Base-by-base conservation (phyloP, 1,284 basidiomycete species). In the Cystobasidiaceae sp. region DNA sequence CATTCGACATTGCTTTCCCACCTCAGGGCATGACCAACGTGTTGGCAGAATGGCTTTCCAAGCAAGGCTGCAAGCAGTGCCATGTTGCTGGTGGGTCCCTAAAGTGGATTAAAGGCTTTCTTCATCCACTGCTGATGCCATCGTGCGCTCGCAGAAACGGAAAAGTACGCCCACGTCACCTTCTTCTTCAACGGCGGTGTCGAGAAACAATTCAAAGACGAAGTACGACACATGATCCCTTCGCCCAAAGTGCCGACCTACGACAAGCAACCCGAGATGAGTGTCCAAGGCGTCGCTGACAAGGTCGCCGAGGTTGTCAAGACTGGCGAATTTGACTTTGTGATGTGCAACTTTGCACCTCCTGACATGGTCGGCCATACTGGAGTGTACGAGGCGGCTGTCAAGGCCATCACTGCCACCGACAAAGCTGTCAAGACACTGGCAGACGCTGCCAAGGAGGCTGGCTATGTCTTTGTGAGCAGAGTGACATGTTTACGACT, bases 151-250 rank as follows among this genome's bases (percentile, higher is more conserved):
- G 9, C 72, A 84, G 90, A 93, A 77, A 93, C 91, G 3, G 91
- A 93, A 77, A 93, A 94, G 78, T 94, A 93, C 77, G 90, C 90
- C 0, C 91, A 93, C 75, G 89, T 94, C 67, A 94, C 91, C 0
- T 93, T 93, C 82, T 94, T 94, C 84, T 93, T 94, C 83, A 93
- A 93, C 78, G 90, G 91, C 27, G 91, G 90, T 67, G 85, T 90
- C 44, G 91, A 93, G 80, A 90, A 91, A 76, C 88, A 93, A 73
- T 93, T 89, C 77, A 80, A 84, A 17, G 78, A 80, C n/a, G 90
- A 93, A 76, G 85, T 88, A 71, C 82, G 91, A n/a, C 80, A 85
- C 75, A 86, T 94, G 87, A 85, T 93, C 66, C 84, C 88, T 2
- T 92, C 89, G 19, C 91, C 90, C 46, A 92, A 89, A 74, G 89